These are phyloP conservation scores for Trebouxia sp. DNA, from an alignment of 139 green algal species.

Conservation along the genomic window DNA sequence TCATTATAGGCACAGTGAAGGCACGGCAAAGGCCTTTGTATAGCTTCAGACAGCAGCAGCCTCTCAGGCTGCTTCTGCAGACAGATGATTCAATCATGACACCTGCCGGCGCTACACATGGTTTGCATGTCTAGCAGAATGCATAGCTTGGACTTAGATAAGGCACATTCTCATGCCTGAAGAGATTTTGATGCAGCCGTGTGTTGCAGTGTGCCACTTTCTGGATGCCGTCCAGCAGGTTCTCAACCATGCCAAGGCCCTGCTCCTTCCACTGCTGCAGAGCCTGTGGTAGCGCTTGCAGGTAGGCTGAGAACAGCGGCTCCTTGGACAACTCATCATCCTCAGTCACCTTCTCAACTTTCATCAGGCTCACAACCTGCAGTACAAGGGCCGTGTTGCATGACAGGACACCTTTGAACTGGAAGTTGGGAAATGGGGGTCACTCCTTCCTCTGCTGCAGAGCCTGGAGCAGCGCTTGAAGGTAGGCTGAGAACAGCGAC, in stretches of 20 bases:
- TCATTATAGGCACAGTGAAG: too few species aligned
- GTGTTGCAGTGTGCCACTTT: constrained; percentile 24
- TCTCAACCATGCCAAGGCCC: constrained; percentile 32
- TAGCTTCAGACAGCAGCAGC: too few species aligned
- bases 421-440: too few species aligned
- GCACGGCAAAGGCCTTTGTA: too few species aligned
- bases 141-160: not conserved
- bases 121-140: too few species aligned
- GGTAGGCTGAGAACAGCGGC: constrained; percentile 38
- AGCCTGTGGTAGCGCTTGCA: not conserved
- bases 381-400: too few species aligned
- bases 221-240: constrained; percentile 43
- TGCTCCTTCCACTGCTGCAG: not conserved
- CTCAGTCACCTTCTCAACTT: constrained; percentile 16
- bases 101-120: too few species aligned
- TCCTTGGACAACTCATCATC: constrained; percentile 44
- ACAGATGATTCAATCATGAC: too few species aligned
- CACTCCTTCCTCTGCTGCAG: too few species aligned
- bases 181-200: constrained; percentile 38
- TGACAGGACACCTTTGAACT: too few species aligned
- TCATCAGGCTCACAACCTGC: constrained; percentile 53
- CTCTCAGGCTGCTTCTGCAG: too few species aligned
- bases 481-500: constrained; percentile 42
- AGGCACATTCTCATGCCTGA: constrained; percentile 23
- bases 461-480: constrained; percentile 33